Evolutionary conservation across 1,139 yeast species (phyloP), one percentile per base, ranked within the genome.

Genomic region (Yamadazyma triangularis): DNA sequence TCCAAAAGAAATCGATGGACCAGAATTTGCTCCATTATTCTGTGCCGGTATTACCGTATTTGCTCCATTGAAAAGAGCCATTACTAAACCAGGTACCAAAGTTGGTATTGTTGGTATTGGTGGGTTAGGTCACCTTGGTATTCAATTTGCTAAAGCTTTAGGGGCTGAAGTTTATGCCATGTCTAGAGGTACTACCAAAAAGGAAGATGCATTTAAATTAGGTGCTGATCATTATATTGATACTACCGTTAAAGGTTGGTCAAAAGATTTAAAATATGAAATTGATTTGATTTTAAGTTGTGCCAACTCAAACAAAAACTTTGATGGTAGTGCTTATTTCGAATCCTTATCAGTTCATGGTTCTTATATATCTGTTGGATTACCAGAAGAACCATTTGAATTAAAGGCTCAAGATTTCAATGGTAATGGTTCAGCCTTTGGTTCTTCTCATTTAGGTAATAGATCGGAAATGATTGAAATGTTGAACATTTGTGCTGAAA

Each of bases 31-130:
- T n/a, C 83, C 83, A 13, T 58, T 77, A 50, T 56, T 78, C 55
- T 78, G 84, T 56, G 83, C 78, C 25, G 84, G 84, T 35, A 59
- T 76, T 45, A 77, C 84, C 13, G 74, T 69, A 4, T 77, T 57
- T 56, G 63, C 77, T n/a, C 84, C 84, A 23, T 50, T 77, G 37
- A 57, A 54, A 32, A 51, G 64, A 47, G 51, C 54, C 37, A 44
- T 57, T 20, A 42, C 51, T 34, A 51, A 46, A 24, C 48, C 51
- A 16, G 56, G 47, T 26, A 50, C 51, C 21, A 53, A 53, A 35
- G 66, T 65, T 38, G 77, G 73, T 31, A 53, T 69, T 32, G 56
- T 60, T 28, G 69, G 70, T 30, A 66, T 61, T 41, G 69, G 68
- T 40, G 68, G 67, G 9, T 56, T 62, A 42, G 70, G 67, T 15